Base-by-base conservation (phyloP, 768 basidiomycete species). In the Macrolepiota fuliginosa region DNA sequence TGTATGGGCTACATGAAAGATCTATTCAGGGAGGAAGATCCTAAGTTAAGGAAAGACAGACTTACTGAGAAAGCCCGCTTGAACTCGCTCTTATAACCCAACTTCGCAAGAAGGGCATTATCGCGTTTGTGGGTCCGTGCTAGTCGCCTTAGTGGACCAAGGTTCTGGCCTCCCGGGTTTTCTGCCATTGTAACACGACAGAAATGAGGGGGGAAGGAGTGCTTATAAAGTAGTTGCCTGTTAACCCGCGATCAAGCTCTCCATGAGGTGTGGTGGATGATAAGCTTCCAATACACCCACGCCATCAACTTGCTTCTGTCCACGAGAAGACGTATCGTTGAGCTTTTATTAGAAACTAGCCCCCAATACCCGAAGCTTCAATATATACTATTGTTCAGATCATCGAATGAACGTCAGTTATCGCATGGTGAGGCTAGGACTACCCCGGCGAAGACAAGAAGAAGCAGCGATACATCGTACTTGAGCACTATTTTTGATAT, bases 81-180 rank as follows among this genome's bases (percentile, higher is more conserved):
- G 67, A 86, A 86, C 65, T 85, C 83, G 64, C 77, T 75, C 71
- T 78, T 83, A 67, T 86, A 86, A 3, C 84, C 84, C 15, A 86
- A 77, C 40, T 73, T 65, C 3, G 85, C 84, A 27, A 65, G 62
- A 11, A 65, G 39, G 12, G 54, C 62, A 29, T 63, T 32, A 27
- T 65, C 64, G 4, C 47, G 36, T 10, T 52, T 52, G 27, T 50
- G 56, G 35, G 24, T 24, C n/a, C 47, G 35, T 36, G 36, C 1
- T 24, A 15, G 39, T 24, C 37, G 47, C 19, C 11, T 27, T 25
- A 12, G 10, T 9, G 3, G 19, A 7, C 24, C 3, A 54, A 3
- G 29, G 3, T 54, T 32, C 9, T n/a, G n/a, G 24, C 19, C n/a
- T 4, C 36, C 35, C 12, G 22, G 40, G 13, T 4, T 45, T 25